A percentile compares a stretch with the other conserved stretches of the same genome.
phyloP scores from a whole-genome alignment of 768 basidiomycete species.

The Auricularia heimuer region DNA sequence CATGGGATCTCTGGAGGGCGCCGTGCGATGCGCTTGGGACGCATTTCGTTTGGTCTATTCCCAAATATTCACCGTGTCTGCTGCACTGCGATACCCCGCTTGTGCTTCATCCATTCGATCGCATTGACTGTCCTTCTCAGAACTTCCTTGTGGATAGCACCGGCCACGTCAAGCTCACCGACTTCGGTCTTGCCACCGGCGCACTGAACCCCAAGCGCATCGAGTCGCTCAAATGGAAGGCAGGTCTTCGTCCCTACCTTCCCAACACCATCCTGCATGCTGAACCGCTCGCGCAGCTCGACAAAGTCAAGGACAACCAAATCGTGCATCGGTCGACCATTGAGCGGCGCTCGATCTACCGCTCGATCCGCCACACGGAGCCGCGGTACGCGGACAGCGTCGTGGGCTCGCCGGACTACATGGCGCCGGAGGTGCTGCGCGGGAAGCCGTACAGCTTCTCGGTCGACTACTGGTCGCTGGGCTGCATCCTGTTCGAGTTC shows the following conservation, averaged over 20 bases:
- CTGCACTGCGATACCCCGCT: too few species aligned
- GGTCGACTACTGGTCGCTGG: slow-evolving; percentile 97
- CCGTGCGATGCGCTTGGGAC: too few species aligned
- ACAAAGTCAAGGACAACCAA: slow-evolving; percentile 91
- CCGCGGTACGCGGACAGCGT: slow-evolving; percentile 94
- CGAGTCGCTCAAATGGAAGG: slow-evolving; percentile 89
- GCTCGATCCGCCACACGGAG: slow-evolving; percentile 82
- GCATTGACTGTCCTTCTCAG: slow-evolving; percentile 27
- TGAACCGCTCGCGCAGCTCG: slow-evolving; percentile 45
- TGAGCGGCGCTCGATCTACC: slow-evolving; percentile 90
- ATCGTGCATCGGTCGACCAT: slow-evolving; percentile 84
- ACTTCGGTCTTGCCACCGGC: slow-evolving; percentile 96
- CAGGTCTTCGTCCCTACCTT: slow-evolving; percentile 19
- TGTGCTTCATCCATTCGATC: background rate
- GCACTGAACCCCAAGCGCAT: slow-evolving; percentile 91
- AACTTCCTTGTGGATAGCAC: slow-evolving; percentile 94
- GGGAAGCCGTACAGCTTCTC: slow-evolving; percentile 93
- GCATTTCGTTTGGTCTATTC: too few species aligned
- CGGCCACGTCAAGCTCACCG: slow-evolving; percentile 95
- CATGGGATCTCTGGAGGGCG: too few species aligned
- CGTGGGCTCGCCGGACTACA: slow-evolving; percentile 97
- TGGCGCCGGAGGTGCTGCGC: slow-evolving; percentile 91
- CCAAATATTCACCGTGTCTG: too few species aligned
- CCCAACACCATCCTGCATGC: background rate
- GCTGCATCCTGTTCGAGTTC: slow-evolving; percentile 97